phyloP scores from a whole-genome alignment of 1,139 yeast genomes.

The Nakaseomyces sp. region DNA sequence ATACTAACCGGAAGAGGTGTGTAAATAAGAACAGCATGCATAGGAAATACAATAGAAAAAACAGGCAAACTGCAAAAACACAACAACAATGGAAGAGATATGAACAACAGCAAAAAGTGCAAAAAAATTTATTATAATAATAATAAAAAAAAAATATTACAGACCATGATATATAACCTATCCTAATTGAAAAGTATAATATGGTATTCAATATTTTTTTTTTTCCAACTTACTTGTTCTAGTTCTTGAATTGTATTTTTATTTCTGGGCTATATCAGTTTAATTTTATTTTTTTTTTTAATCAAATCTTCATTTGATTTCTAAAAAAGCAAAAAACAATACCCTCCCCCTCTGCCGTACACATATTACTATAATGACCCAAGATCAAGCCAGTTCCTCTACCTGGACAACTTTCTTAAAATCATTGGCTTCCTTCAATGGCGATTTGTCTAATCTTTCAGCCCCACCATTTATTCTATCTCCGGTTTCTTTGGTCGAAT shows the following conservation, averaged over 20 bases:
- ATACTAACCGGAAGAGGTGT: too few relatives aligned
- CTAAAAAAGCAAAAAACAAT: too few relatives aligned
- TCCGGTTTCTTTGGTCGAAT: slow-evolving; percentile 80
- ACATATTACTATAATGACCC: slow-evolving; percentile 19
- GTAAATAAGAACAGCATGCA: not conserved
- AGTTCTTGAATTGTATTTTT: too few relatives aligned
- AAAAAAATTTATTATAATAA: too few relatives aligned
- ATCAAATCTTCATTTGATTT: too few relatives aligned
- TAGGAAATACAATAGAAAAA: not conserved
- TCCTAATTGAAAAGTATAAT: not conserved
- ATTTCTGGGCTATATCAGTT: too few relatives aligned
- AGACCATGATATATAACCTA: not conserved
- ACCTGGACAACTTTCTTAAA: slow-evolving; percentile 78
- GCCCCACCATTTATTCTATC: slow-evolving; percentile 97
- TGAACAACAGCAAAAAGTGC: too few relatives aligned
- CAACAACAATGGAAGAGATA: too few relatives aligned
- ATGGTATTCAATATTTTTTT: not conserved
- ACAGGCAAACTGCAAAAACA: not conserved
- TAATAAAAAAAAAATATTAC: not conserved
- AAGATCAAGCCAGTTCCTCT: slow-evolving; percentile 24
- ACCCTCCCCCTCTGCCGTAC: too few relatives aligned
- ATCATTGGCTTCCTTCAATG: slow-evolving; percentile 90
- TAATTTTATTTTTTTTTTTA: too few relatives aligned
- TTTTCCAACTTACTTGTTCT: too few relatives aligned
- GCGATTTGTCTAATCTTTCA: slow-evolving; percentile 85